A percentile compares a stretch with the other conserved stretches of the same genome.
phyloP scores from a whole-genome alignment of 352 stramenopile genomes.

The Blastocystis sp. region DNA sequence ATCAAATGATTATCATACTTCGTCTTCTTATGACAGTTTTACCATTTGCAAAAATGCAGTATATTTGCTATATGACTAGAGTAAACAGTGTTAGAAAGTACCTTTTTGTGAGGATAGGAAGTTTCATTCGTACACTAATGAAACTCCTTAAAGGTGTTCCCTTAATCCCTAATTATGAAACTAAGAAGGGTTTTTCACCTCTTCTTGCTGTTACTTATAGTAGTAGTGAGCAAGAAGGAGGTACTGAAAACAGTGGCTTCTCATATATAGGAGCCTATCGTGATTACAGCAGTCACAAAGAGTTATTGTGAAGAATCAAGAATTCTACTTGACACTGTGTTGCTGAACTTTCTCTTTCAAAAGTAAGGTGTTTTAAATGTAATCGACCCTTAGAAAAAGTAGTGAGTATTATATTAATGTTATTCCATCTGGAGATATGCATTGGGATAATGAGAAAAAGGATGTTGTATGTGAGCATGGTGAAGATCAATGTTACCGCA shows the following conservation, averaged over 20 bases:
- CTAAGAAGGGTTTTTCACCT: neutral
- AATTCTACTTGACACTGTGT: neutral
- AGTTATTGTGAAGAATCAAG: neutral
- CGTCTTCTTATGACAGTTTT: too few relatives aligned
- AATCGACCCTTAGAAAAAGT: neutral
- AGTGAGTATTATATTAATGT: constrained; percentile 23
- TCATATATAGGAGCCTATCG: neutral
- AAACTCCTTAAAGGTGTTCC: too few relatives aligned
- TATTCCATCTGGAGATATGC: constrained; percentile 30
- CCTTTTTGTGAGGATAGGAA: too few relatives aligned
- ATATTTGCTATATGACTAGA: too few relatives aligned
- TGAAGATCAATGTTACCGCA: constrained; percentile 22
- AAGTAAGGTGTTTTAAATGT: neutral
- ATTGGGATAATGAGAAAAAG: neutral
- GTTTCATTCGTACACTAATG: too few relatives aligned
- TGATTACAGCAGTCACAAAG: constrained; percentile 1
- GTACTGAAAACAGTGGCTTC: neutral
- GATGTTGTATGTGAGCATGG: neutral
- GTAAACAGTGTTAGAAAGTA: too few relatives aligned
- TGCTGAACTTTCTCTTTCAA: neutral
- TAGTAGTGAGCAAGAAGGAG: neutral
- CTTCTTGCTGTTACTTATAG: neutral
- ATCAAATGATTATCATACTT: too few relatives aligned
- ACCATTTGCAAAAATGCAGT: too few relatives aligned
- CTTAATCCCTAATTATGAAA: too few relatives aligned